Base-by-base conservation (phyloP, 495 filamentous ascomycete genomes). In the Ramalina intermedia region DNA sequence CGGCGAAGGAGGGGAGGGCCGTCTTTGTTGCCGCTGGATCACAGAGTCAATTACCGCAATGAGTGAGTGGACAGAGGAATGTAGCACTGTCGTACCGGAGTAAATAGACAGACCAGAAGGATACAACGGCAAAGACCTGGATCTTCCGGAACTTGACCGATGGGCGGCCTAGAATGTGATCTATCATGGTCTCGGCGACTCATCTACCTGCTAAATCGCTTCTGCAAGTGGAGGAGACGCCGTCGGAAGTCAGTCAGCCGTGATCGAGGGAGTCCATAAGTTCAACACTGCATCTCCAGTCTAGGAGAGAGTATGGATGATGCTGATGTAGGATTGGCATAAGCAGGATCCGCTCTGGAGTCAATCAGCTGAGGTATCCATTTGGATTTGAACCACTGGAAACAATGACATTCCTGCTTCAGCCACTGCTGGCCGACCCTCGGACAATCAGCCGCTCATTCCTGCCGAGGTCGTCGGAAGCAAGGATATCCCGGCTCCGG, bases 151-250 rank as follows among this genome's bases (percentile, higher is more conserved):
- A 94, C 65, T 84, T 80, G 51, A 83, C 81, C 7, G 88, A 94
- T 33, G 91, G 91, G 53, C 85, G 78, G 50, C 91, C 91, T 36
- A 98, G 74, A 47, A 96, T 80, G 69, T 98, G 91, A 61, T 98
- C 91, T 53, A 58, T 55, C 56, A 56, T 57, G 14, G n/a, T 37
- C 21, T 47, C 44, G 21, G 37, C 44, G 37, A 47, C 37, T 37
- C 26, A 12, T 13, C 33, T 16, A 47, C 16, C n/a, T 47, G 21
- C 26, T 27, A n/a, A 27, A 27, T 17, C 14, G 26, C 18, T 17
- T 21, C 44, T 17, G 33, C 44, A 37, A 37, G n/a, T 13, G 26
- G 33, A 47, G 33, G 44, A 47, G 44, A 47, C 26, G 24, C 29
- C 29, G 29, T 24, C 6, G 21, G 18, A 23, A 37, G 17, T 18